These are phyloP conservation scores for Plicaturopsis crispa DNA, from an alignment of 768 basidiomycete species.

Conservation along the genomic window DNA sequence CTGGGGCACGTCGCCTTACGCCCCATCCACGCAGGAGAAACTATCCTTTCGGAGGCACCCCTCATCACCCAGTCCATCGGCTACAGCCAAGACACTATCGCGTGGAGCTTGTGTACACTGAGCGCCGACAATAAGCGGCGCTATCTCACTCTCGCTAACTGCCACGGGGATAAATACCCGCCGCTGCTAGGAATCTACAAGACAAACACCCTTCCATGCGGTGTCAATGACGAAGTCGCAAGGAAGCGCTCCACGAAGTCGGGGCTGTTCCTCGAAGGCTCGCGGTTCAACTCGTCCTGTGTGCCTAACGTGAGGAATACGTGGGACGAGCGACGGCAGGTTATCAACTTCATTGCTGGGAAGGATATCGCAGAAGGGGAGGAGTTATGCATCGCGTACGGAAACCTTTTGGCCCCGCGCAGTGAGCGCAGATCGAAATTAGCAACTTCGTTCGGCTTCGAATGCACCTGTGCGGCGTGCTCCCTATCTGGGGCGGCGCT, in stretches of 20 bases:
- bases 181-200: conserved; percentile 20
- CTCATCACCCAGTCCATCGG: conserved; percentile 13
- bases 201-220: conserved; percentile 19
- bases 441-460: conserved; percentile 13
- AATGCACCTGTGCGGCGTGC: conserved; percentile 16
- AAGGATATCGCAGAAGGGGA: conserved; percentile 17
- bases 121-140: conserved; percentile 18
- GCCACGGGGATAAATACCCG: conserved; percentile 12
- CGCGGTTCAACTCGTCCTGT: conserved; percentile 23
- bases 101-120: conserved; percentile 12
- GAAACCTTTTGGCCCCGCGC: conserved; percentile 11
- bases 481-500: conserved; percentile 11
- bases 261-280: conserved; percentile 19
- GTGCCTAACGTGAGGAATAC: conserved; percentile 17
- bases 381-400: conserved; percentile 22
- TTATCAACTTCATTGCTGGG: conserved; percentile 17
- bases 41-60: conserved; percentile 19
- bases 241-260: conserved; percentile 1
- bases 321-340: conserved; percentile 15
- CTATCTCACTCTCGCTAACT: conserved; percentile 17
- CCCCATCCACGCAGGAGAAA: conserved; percentile 14
- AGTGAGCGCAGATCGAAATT: conserved; percentile 12
- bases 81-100: conserved; percentile 15
- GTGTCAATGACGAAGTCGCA: conserved; percentile 1
- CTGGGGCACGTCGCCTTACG: conserved; percentile 19